Evolutionary conservation across 2,329 filamentous ascomycete genomes (phyloP).

Genomic region (Phaeoacremonium minimum): DNA sequence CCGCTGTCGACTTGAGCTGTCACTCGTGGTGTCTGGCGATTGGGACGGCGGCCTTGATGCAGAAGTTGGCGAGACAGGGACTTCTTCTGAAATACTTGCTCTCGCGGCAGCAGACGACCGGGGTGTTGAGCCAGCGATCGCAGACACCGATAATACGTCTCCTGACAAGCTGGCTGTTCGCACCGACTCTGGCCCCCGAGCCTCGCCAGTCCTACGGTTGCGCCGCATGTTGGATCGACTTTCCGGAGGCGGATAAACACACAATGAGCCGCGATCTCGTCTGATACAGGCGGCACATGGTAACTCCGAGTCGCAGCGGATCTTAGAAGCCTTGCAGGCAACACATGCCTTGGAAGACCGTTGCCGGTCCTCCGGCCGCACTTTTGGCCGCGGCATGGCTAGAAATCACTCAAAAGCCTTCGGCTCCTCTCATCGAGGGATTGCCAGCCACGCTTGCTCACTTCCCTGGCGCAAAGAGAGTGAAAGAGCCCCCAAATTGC

Average conservation of each 20-base stretch:
- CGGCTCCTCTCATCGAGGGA: no score
- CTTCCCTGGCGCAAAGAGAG: no score
- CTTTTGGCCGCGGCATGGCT: constrained; percentile 8
- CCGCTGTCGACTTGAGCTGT: not conserved
- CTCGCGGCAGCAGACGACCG: not conserved
- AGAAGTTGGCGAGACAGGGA: not conserved
- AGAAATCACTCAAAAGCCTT: no score
- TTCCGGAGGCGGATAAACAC: not conserved
- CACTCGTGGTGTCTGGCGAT: not conserved
- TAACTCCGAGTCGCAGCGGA: constrained; percentile 3
- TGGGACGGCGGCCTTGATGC: not conserved
- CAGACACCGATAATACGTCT: no score
- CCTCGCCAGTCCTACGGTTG: no score
- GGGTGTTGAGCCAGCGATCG: no score
- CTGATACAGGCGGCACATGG: not conserved
- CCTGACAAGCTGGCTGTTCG: no score
- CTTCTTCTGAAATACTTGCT: not conserved
- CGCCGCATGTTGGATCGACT: no score
- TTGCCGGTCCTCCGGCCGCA: constrained; percentile 8
- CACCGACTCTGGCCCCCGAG: no score
- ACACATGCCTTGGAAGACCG: constrained; percentile 7
- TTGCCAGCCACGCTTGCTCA: no score
- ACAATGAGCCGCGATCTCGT: not conserved
- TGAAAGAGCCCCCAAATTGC: no score
- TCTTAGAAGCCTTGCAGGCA: constrained; percentile 8